These are phyloP conservation scores for Pichia sp. DNA, from an alignment of 1,139 yeast genomes.

Conservation along the genomic window DNA sequence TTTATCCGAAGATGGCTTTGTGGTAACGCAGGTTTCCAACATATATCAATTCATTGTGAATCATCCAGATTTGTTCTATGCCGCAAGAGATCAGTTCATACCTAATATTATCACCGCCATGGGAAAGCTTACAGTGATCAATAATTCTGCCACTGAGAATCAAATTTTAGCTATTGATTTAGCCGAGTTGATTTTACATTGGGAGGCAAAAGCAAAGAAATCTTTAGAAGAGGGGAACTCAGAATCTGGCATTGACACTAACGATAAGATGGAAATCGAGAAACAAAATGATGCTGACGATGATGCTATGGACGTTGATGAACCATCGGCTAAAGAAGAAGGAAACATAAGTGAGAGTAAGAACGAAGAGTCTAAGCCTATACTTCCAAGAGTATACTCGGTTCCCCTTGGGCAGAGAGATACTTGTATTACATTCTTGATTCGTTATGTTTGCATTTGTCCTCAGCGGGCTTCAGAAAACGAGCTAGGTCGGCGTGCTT, in stretches of 20 bases:
- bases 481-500: slow-evolving; percentile 75
- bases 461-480: slow-evolving; percentile 83
- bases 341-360: not conserved
- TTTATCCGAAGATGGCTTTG: slow-evolving; percentile 83
- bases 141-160: slow-evolving; percentile 77
- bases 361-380: not conserved
- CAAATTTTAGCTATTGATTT: slow-evolving; percentile 84
- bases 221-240: slow-evolving; percentile 24
- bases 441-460: slow-evolving; percentile 82
- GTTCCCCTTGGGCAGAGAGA: slow-evolving; percentile 83
- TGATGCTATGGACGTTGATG: slow-evolving; percentile 8
- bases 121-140: slow-evolving; percentile 82
- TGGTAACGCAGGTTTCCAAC: slow-evolving; percentile 77
- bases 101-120: slow-evolving; percentile 90
- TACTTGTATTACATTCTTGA: slow-evolving; percentile 86
- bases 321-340: not conserved
- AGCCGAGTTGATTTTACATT: slow-evolving; percentile 75
- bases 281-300: not conserved
- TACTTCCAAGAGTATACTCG: slow-evolving; percentile 38
- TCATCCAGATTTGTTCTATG: slow-evolving; percentile 79
- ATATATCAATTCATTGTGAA: slow-evolving; percentile 87
- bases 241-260: slow-evolving; percentile 7
- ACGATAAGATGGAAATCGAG: not conserved
- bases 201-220: slow-evolving; percentile 63
- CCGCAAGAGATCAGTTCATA: slow-evolving; percentile 83